Conservation (phyloP, 441 rosid species). For the Omphalea diandra region DNA sequence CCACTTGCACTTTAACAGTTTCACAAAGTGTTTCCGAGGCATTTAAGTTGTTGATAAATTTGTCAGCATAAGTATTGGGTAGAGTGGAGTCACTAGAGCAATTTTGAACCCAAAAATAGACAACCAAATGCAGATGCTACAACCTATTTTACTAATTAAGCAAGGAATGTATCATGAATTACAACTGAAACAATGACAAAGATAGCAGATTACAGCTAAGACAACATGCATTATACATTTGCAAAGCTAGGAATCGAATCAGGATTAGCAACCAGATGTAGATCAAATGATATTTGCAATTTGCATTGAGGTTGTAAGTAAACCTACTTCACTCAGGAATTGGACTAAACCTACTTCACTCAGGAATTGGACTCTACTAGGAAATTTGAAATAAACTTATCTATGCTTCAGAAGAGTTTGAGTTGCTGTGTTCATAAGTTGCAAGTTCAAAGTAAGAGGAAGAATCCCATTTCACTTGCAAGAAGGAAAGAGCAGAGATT, state of each 20-base stretch:
- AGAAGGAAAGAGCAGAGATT: neutral
- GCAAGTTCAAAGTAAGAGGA: neutral
- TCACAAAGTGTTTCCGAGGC: neutral
- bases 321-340: neutral
- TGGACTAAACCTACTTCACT: neutral
- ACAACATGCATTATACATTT: no score
- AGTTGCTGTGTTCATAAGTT: no score
- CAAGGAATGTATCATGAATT: neutral
- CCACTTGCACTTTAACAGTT: neutral
- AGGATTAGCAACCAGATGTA: no score
- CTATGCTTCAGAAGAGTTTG: no score
- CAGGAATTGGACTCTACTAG: no score
- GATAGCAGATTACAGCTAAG: neutral
- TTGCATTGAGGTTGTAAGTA: neutral
- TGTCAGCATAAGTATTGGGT: neutral
- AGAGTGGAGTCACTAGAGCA: neutral
- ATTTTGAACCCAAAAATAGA: neutral
- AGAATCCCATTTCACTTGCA: neutral
- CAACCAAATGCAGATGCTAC: neutral
- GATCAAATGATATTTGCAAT: neutral
- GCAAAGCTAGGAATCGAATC: neutral
- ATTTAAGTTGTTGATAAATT: constrained; percentile 1
- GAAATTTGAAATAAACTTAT: no score
- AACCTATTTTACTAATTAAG: neutral
- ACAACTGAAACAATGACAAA: neutral